A percentile compares a stretch with the other conserved stretches of the same genome.
Evolutionary conservation across 2,329 filamentous ascomycete genomes (phyloP).

Genomic region (Penicillium decumbens): DNA sequence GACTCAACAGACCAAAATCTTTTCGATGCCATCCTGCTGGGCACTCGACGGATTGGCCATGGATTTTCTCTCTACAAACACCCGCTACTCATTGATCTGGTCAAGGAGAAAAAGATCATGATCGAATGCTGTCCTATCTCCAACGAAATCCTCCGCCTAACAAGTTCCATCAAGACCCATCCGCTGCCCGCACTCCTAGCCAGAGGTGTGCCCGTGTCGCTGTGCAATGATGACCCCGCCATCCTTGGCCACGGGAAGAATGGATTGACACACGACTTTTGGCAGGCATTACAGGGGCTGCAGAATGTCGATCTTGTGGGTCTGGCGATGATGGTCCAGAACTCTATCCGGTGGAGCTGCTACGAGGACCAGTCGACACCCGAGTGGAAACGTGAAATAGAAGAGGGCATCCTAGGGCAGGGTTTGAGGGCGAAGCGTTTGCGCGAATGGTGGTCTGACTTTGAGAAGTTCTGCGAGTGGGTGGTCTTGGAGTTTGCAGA

Average conservation of each 20-base stretch:
- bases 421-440: constrained; percentile 68
- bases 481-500: constrained; percentile 70
- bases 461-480: constrained; percentile 90
- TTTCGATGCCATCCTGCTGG: constrained; percentile 82
- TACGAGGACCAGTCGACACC: constrained; percentile 72
- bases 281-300: constrained; percentile 87
- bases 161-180: constrained; percentile 69
- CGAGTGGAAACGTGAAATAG: constrained; percentile 69
- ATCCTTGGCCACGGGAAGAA: constrained; percentile 78
- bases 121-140: constrained; percentile 88
- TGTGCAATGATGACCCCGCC: constrained; percentile 88
- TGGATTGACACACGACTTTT: constrained; percentile 88
- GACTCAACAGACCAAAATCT: constrained; percentile 75
- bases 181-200: constrained; percentile 79
- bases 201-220: constrained; percentile 73
- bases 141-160: constrained; percentile 80
- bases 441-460: constrained; percentile 72
- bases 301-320: constrained; percentile 86
- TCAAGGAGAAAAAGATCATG: constrained; percentile 82
- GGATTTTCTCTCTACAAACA: constrained; percentile 87
- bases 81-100: constrained; percentile 79
- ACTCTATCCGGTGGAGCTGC: constrained; percentile 82
- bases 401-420: constrained; percentile 66
- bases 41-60: constrained; percentile 83
- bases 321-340: constrained; percentile 81